These are phyloP conservation scores for Cladorrhinum sp. DNA, from an alignment of 2,329 filamentous ascomycete species.

Conservation along the genomic window DNA sequence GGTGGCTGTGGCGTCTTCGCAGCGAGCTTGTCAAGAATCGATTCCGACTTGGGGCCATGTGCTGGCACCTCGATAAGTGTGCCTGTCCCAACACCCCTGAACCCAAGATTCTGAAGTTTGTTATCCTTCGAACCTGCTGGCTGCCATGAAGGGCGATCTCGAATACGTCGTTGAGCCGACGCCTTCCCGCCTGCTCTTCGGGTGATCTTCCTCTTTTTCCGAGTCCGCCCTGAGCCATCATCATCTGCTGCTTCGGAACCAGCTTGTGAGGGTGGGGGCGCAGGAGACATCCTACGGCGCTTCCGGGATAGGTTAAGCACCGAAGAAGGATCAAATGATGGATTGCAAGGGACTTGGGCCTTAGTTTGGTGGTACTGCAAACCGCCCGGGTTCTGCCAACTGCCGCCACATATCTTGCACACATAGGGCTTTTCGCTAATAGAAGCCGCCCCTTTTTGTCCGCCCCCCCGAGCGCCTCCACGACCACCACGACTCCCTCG, in stretches of 20 bases:
- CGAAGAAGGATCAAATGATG: conserved; percentile 38
- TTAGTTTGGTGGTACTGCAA: conserved; percentile 59
- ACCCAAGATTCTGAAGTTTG: not conserved
- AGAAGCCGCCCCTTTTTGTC: conserved; percentile 19
- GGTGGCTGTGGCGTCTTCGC: not conserved
- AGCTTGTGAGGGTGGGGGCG: not conserved
- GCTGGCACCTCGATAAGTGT: not conserved
- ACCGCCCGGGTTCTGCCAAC: conserved; percentile 58
- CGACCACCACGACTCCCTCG: conserved; percentile 15
- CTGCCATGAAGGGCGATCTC: not conserved
- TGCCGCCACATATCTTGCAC: conserved; percentile 52
- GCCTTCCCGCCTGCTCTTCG: not conserved
- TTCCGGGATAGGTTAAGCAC: conserved; percentile 22
- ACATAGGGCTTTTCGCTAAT: conserved; percentile 35
- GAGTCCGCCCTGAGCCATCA: not conserved
- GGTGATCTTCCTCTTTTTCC: conserved; percentile 4
- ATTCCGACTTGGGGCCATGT: not conserved
- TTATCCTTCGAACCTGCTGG: not conserved
- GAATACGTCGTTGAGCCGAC: not conserved
- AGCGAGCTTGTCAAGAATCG: not conserved
- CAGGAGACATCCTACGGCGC: conserved; percentile 14
- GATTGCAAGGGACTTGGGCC: conserved; percentile 53
- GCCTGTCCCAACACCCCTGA: not conserved
- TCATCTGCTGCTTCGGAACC: conserved; percentile 11
- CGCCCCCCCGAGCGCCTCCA: conserved; percentile 18